Base-by-base conservation (phyloP, 1,139 yeast species). In the Hemisphaericaspora lyxosophila region DNA sequence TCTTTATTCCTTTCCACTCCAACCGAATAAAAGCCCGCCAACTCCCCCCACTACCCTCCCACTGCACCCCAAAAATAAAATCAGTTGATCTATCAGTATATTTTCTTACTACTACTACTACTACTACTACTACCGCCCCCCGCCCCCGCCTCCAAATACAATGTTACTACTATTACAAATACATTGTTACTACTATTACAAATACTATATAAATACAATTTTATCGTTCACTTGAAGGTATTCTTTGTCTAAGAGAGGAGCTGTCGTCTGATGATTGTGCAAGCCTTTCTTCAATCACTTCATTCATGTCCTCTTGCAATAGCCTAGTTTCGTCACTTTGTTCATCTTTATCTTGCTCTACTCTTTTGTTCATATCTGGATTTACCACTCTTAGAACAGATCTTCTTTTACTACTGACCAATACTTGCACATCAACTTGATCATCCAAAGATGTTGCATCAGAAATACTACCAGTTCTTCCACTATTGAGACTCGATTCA, bases 351-450 rank as follows among this genome's bases (percentile, higher is more conserved):
- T 28, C 18, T n/a, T 33, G 34, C 12, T 14, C 11, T 6, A 26
- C 7, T 4, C 44, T 72, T 5, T 20, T 20, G 3, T 11, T 20
- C 23, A 57, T 31, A 47, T 77, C 82, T 0, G 94, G 94, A 50
- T 85, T 85, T 35, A 80, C 72, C 26, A 85, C 80, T 25, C 84
- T 64, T 35, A 85, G 62, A 34, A 74, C 73, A 1, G 85, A 72
- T 39, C 87, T 62, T 48, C 90, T 66, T 53, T 79, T 78, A n/a
- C 85, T 78, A 41, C 87, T 78, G 7, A 84, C 90, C 45, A 85
- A 59, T 7, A 85, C 85, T 54, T 84, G 92, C 0, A 82, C 90
- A 45, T 84, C 90, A 46, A 83, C 59, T 28, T 73, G 67, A 27
- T 67, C 67, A 44, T 74, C 73, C 9, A 70, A 54, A 4, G 50